A percentile compares a stretch with the other conserved stretches of the same genome.
Conservation (phyloP, 2,329 filamentous ascomycete species). For the Thelonectria discophora region DNA sequence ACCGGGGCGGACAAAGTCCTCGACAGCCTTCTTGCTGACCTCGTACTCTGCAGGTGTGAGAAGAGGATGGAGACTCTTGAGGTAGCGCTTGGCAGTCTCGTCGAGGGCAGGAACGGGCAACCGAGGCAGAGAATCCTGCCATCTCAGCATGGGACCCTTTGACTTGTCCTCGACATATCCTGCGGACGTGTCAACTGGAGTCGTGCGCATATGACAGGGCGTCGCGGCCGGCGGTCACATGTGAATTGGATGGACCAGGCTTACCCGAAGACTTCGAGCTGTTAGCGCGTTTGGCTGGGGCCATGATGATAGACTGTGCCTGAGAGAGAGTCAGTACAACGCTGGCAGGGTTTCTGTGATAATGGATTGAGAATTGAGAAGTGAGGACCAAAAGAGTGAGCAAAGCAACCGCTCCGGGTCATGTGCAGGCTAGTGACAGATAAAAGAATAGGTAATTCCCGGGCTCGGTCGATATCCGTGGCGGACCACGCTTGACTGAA, state of each 20-base stretch:
- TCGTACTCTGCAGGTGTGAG: conserved; percentile 74
- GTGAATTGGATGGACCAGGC: conserved; percentile 18
- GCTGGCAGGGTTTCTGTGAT: background rate
- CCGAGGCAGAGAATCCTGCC: conserved; percentile 83
- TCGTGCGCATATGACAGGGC: background rate
- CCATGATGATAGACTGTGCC: conserved; percentile 55
- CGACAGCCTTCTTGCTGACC: conserved; percentile 81
- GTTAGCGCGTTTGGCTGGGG: conserved; percentile 62
- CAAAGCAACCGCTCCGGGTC: background rate
- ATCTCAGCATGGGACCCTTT: conserved; percentile 84
- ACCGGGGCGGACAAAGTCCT: conserved; percentile 88
- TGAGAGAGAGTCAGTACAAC: conserved; percentile 24
- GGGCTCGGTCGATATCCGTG: conserved; percentile 10
- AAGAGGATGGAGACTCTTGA: conserved; percentile 81
- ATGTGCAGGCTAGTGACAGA: background rate
- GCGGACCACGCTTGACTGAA: conserved; percentile 2
- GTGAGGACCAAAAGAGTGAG: background rate
- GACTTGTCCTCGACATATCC: conserved; percentile 82
- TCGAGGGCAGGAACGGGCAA: conserved; percentile 84
- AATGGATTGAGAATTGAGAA: background rate
- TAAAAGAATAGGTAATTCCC: background rate
- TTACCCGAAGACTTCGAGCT: conserved; percentile 66
- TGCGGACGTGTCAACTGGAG: conserved; percentile 46
- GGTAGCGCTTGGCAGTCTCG: conserved; percentile 81
- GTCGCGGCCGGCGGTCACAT: conserved; percentile 7